These are phyloP conservation scores for Kuraishia borneana DNA, from an alignment of 805 yeast genomes.

Conservation along the genomic window DNA sequence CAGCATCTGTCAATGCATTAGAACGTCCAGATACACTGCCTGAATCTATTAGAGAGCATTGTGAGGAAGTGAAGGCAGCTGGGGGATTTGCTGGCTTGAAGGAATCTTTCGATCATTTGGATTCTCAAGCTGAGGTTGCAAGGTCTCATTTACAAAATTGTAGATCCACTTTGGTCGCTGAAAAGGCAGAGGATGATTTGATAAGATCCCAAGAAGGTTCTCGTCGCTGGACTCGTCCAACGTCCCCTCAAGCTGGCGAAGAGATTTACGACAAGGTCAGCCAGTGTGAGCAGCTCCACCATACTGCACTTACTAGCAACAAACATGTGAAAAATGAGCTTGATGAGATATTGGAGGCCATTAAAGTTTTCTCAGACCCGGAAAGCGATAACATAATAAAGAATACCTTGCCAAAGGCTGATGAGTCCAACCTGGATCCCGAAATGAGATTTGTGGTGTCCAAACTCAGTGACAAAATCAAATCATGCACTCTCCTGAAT, in stretches of 20 bases:
- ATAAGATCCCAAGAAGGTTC: slow-evolving; percentile 42
- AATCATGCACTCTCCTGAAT: slow-evolving; percentile 20
- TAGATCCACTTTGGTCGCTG: slow-evolving; percentile 33
- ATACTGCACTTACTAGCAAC: slow-evolving; percentile 56
- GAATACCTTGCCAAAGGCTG: slow-evolving; percentile 13
- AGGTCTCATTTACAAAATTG: slow-evolving; percentile 32
- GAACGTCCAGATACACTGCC: slow-evolving; percentile 52
- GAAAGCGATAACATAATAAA: slow-evolving; percentile 12
- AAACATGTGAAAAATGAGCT: slow-evolving; percentile 34
- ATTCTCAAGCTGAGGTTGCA: slow-evolving; percentile 27
- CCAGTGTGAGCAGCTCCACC: slow-evolving; percentile 35
- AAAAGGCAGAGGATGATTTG: slow-evolving; percentile 42
- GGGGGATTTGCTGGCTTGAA: slow-evolving; percentile 42
- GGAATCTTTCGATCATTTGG: slow-evolving; percentile 32
- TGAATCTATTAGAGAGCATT: slow-evolving; percentile 39
- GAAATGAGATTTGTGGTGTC: slow-evolving; percentile 18
- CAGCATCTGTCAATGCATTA: slow-evolving; percentile 51
- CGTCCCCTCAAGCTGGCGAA: slow-evolving; percentile 32
- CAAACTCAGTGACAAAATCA: slow-evolving; percentile 23
- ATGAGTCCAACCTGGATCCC: slow-evolving; percentile 20
- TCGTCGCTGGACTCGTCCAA: slow-evolving; percentile 38
- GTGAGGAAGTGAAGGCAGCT: slow-evolving; percentile 35
- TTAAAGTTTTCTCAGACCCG: slow-evolving; percentile 32
- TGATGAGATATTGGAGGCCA: slow-evolving; percentile 30
- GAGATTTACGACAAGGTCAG: slow-evolving; percentile 26